Evolutionary conservation across 2,329 filamentous ascomycete genomes (phyloP).

Genomic region (Amylocarpus encephaloides): DNA sequence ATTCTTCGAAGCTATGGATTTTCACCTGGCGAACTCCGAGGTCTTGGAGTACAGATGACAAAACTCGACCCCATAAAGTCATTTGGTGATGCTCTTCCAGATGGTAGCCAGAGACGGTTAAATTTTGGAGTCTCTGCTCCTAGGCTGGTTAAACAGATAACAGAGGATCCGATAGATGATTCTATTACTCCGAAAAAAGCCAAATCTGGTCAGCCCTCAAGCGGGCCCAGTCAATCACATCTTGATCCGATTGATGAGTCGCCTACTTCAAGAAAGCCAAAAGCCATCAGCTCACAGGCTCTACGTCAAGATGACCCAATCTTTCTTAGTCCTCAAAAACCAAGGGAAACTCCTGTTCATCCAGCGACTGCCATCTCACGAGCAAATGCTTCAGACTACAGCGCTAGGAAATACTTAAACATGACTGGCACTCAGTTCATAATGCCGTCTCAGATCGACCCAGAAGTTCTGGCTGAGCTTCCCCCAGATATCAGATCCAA

Average conservation of each 20-base stretch:
- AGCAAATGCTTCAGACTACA: conserved; percentile 39
- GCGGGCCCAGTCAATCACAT: conserved; percentile 17
- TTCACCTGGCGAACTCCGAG: conserved; percentile 85
- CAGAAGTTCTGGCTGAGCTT: conserved; percentile 73
- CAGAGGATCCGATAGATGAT: conserved; percentile 45
- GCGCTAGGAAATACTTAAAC: conserved; percentile 66
- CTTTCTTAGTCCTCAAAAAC: conserved; percentile 47
- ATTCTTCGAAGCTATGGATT: conserved; percentile 78
- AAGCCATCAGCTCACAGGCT: conserved; percentile 4
- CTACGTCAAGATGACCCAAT: conserved; percentile 42
- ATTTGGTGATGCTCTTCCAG: conserved; percentile 44
- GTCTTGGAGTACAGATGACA: conserved; percentile 87
- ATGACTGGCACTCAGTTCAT: conserved; percentile 86
- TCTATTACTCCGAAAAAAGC: conserved; percentile 35
- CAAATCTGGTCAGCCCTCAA: conserved; percentile 24
- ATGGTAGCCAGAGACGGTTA: conserved; percentile 74
- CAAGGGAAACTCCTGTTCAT: conserved; percentile 40
- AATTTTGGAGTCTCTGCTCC: conserved; percentile 56
- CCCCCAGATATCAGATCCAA: conserved; percentile 76
- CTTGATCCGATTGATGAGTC: conserved; percentile 22
- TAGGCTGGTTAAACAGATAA: conserved; percentile 34
- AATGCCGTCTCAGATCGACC: conserved; percentile 76
- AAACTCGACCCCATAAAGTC: conserved; percentile 76
- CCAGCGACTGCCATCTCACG: conserved; percentile 47
- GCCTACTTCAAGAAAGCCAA: conserved; percentile 25